Evolutionary conservation across 331 rosid species (phyloP), one percentile per base, ranked within the genome.

Genomic region (Prunus yedoensis): DNA sequence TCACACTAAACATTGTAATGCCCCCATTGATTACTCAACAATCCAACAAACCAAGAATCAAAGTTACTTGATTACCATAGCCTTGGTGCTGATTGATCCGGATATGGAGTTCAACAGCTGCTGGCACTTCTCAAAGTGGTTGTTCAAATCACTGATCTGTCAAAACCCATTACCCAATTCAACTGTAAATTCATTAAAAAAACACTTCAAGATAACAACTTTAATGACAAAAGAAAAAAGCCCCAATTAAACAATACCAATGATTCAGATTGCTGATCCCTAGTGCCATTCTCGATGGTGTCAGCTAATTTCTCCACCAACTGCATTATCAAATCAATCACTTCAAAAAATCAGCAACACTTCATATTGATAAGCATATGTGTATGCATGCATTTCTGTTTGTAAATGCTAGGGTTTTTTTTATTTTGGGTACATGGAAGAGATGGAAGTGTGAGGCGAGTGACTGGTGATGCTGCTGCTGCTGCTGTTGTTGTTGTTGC

Each of bases 371-470:
- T 12, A 43, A 15, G 66, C 6, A 21, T 32, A 7, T 32, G 8
- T n/a, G 66, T 23, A 25, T 15, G 17, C 13, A 58, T 23, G 10
- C 12, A 59, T 13, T 10, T 27, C 15, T n/a, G 20, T 35, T 9
- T 58, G 15, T 18, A 64, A 8, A 70, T 3, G 66, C 8, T 69
- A 60, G 77, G 88, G 83, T 21, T 71, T 70, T 70, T 0, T 17
- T 47, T 0, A 25, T 56, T 14, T 10, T 21, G 70, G 71, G 46
- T 67, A 89, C 97, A 56, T 77, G 87, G 73, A 88, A 75, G 75
- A 94, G 91, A 81, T 90, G 93, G 79, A 87, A 94, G 79, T 94
- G 97, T 46, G 96, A 94, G 61, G 99, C 96, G 27, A 94, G 87
- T 3, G 97, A 94, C 80, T 90, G 99, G 66, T 92, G 95, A 15